Conservation (phyloP, 1,139 yeast species). For the Kodamaea sp. region DNA sequence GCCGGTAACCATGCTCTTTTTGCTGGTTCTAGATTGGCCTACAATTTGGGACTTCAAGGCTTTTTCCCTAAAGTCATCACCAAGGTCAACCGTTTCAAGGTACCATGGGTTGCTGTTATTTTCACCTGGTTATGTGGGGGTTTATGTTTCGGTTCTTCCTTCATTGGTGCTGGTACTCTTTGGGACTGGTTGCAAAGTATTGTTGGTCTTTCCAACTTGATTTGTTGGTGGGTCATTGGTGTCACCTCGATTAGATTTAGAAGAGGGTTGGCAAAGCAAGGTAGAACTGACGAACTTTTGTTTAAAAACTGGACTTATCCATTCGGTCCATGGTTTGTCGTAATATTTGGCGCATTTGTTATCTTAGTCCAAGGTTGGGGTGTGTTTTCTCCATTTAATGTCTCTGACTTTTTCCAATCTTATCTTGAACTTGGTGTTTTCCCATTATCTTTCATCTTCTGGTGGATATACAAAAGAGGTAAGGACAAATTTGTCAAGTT, state of each 20-base stretch:
- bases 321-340: slow-evolving; percentile 39
- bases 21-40: slow-evolving; percentile 44
- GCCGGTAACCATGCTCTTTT: slow-evolving; percentile 45
- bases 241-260: slow-evolving; percentile 39
- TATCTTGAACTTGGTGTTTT: slow-evolving; percentile 39
- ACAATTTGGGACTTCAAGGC: slow-evolving; percentile 39
- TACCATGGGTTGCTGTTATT: slow-evolving; percentile 40
- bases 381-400: slow-evolving; percentile 49
- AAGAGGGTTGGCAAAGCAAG: slow-evolving; percentile 35
- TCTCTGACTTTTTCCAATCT: slow-evolving; percentile 31
- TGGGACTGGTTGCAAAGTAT: slow-evolving; percentile 46
- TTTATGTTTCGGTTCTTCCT: slow-evolving; percentile 42
- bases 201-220: slow-evolving; percentile 43
- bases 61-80: slow-evolving; percentile 38
- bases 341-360: slow-evolving; percentile 32
- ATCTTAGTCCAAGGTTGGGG: slow-evolving; percentile 48
- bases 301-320: slow-evolving; percentile 44
- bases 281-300: slow-evolving; percentile 32
- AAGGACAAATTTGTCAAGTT: slow-evolving; percentile 45
- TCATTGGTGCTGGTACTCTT: slow-evolving; percentile 41
- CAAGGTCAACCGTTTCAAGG: slow-evolving; percentile 30
- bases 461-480: slow-evolving; percentile 46
- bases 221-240: slow-evolving; percentile 43
- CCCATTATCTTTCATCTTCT: slow-evolving; percentile 32
- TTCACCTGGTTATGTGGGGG: slow-evolving; percentile 43